These are phyloP conservation scores for Trichoderma harzianum DNA, from an alignment of 2,329 filamentous ascomycete species.

Conservation along the genomic window DNA sequence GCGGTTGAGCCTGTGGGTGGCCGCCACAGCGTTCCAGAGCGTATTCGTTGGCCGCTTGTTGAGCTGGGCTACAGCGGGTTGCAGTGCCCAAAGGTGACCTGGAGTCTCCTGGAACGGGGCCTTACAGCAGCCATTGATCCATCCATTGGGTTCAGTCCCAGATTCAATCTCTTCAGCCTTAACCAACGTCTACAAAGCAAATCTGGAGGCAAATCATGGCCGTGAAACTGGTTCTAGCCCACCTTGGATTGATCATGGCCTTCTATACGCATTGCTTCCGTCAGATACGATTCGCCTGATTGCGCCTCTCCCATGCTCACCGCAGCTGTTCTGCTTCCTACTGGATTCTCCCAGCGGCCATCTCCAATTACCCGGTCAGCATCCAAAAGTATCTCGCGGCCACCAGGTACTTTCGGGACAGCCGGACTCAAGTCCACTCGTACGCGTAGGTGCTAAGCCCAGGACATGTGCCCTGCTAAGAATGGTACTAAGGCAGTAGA, in stretches of 20 bases:
- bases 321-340: background rate
- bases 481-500: background rate
- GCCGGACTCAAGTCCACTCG: slow-evolving; percentile 6
- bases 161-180: background rate
- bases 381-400: background rate
- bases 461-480: background rate
- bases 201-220: background rate
- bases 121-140: background rate
- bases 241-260: background rate
- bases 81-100: background rate
- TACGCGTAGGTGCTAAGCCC: slow-evolving; percentile 10
- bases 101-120: background rate
- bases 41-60: background rate
- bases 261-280: background rate
- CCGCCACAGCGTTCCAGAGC: background rate
- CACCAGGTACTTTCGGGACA: slow-evolving; percentile 9
- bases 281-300: background rate
- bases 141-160: background rate
- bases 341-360: background rate
- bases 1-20: background rate
- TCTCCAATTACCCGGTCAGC: slow-evolving; percentile 6
- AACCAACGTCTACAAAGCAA: background rate
- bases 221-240: background rate
- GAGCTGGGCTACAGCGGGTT: background rate
- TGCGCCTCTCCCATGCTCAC: background rate